phyloP scores from a whole-genome alignment of 2,329 filamentous ascomycete species.

The Elsinoe ampelina region DNA sequence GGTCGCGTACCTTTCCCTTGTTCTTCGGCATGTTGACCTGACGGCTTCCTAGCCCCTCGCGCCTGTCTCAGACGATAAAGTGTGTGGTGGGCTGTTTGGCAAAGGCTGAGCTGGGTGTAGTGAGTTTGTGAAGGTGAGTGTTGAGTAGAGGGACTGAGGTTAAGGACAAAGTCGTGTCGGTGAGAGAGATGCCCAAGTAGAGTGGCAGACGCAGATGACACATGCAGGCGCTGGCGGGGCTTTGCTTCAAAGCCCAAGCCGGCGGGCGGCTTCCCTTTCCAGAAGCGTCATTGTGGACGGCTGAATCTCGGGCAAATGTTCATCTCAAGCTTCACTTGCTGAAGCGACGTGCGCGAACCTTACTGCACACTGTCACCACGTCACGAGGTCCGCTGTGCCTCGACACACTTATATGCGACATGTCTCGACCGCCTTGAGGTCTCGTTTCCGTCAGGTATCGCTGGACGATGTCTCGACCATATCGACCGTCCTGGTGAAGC shows the following conservation, averaged over 20 bases:
- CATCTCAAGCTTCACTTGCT: not conserved
- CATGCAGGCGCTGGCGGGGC: conserved; percentile 8
- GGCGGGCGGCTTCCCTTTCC: conserved; percentile 6
- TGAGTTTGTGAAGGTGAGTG: not conserved
- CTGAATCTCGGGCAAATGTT: conserved; percentile 1
- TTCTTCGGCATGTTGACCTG: conserved; percentile 82
- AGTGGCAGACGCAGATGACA: conserved; percentile 7
- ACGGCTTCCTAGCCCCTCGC: conserved; percentile 13
- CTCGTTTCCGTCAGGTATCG: not conserved
- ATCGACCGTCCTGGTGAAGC: not conserved
- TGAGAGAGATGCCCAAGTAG: conserved; percentile 4
- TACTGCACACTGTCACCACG: not conserved
- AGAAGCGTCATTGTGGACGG: conserved; percentile 11
- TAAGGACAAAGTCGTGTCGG: not conserved
- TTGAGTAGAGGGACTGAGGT: not conserved
- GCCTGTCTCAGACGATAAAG: conserved; percentile 10
- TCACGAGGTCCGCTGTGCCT: not conserved
- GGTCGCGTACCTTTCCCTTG: conserved; percentile 83
- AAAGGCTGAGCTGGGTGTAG: conserved; percentile 6
- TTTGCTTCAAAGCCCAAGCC: not conserved
- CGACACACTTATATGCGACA: not conserved
- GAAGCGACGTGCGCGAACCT: not conserved
- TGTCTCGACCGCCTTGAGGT: conserved; percentile 12
- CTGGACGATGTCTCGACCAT: not conserved
- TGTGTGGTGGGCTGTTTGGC: conserved; percentile 1